A percentile compares a stretch with the other conserved stretches of the same genome.
Conservation (phyloP, 2,329 filamentous ascomycete genomes). For the Curvularia sp. region DNA sequence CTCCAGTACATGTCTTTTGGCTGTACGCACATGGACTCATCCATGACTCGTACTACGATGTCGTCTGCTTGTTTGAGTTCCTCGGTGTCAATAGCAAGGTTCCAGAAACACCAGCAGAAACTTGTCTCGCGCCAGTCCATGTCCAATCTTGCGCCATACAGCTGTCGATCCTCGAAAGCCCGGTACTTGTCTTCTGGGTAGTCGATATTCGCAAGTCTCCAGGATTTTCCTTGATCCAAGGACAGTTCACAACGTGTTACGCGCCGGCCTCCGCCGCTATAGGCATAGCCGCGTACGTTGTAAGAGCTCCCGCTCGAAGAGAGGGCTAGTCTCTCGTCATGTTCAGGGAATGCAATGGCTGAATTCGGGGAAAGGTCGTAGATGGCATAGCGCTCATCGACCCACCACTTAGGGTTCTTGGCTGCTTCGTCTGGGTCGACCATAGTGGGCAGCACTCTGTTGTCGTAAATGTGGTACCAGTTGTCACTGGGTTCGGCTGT, state of each 20-base stretch:
- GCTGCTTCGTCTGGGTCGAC: constrained; percentile 81
- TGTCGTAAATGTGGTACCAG: constrained; percentile 96
- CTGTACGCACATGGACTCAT: constrained; percentile 85
- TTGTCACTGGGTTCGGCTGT: constrained; percentile 83
- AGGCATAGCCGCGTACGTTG: constrained; percentile 80
- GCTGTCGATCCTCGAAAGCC: constrained; percentile 63
- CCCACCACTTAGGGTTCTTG: constrained; percentile 78
- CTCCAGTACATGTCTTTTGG: constrained; percentile 97
- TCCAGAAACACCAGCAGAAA: constrained; percentile 96
- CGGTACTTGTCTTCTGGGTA: constrained; percentile 90
- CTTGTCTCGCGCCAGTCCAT: constrained; percentile 80
- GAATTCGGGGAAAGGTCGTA: constrained; percentile 92
- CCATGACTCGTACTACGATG: constrained; percentile 85
- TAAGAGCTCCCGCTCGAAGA: constrained; percentile 62
- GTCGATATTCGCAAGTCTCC: constrained; percentile 76
- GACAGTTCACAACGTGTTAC: constrained; percentile 85
- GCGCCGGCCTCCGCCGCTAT: constrained; percentile 83
- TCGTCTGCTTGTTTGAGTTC: constrained; percentile 71
- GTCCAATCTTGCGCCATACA: constrained; percentile 80
- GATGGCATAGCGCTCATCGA: constrained; percentile 88
- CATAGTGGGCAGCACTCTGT: constrained; percentile 86
- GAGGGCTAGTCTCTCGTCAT: constrained; percentile 71
- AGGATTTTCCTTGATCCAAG: constrained; percentile 80
- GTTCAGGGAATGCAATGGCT: constrained; percentile 78
- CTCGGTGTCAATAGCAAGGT: constrained; percentile 68